Percentiles rank a stretch among this genome's conserved stretches.
phyloP scores from a whole-genome alignment of 345 rosid genomes.

The Bruguiera parviflora region DNA sequence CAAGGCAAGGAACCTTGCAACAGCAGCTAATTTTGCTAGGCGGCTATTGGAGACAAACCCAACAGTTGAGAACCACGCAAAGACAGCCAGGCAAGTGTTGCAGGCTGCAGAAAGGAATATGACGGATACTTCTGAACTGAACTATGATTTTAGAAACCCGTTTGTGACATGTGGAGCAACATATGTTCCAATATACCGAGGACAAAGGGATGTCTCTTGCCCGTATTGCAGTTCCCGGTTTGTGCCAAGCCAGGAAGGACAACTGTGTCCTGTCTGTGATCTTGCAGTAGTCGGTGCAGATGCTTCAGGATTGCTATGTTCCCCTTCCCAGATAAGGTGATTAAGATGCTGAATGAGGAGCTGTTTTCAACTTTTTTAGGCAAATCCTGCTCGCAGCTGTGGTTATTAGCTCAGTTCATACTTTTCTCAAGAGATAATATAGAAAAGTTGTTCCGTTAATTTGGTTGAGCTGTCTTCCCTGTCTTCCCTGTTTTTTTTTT shows the following conservation, averaged over 20 bases:
- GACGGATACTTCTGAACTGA: slow-evolving; percentile 61
- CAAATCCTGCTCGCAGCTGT: slow-evolving; percentile 11
- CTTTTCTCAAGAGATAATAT: slow-evolving; percentile 15
- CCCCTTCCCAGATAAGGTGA: slow-evolving; percentile 68
- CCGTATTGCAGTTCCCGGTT: slow-evolving; percentile 85
- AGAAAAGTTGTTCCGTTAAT: slow-evolving; percentile 17
- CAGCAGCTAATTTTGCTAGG: slow-evolving; percentile 78
- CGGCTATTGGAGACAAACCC: slow-evolving; percentile 83
- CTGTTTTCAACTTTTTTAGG: slow-evolving; percentile 18
- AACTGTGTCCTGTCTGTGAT: slow-evolving; percentile 72
- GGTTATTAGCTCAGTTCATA: slow-evolving; percentile 4
- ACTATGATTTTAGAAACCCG: slow-evolving; percentile 91
- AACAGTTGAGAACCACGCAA: slow-evolving; percentile 63
- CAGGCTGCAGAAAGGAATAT: slow-evolving; percentile 77
- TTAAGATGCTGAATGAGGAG: neutral
- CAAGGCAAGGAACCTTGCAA: slow-evolving; percentile 72
- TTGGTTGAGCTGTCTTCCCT: slow-evolving; percentile 25
- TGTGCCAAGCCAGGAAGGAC: slow-evolving; percentile 70
- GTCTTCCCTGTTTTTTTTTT: neutral
- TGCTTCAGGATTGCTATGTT: slow-evolving; percentile 89
- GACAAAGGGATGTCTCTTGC: slow-evolving; percentile 81
- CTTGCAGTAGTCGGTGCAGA: slow-evolving; percentile 84
- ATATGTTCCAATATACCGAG: slow-evolving; percentile 82
- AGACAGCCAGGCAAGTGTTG: slow-evolving; percentile 68
- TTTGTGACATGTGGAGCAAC: slow-evolving; percentile 90